Percentiles rank a stretch among this genome's conserved stretches.
phyloP scores from a whole-genome alignment of 2,329 filamentous ascomycete species.

The Furcasterigmium sp. region DNA sequence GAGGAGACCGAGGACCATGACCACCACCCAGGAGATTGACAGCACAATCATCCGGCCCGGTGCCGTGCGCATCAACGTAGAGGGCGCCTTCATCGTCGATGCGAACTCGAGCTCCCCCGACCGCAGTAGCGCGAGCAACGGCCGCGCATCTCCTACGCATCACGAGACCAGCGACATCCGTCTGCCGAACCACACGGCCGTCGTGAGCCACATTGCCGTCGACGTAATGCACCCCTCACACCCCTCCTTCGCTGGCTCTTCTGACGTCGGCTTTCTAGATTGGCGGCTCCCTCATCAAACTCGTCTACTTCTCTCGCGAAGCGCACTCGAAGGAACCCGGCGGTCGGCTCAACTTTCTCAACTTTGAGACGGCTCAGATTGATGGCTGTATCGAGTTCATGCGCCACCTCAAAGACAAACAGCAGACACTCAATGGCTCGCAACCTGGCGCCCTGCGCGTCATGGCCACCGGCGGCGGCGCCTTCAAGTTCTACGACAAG shows the following conservation, averaged over 20 bases:
- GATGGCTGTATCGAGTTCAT: conserved; percentile 93
- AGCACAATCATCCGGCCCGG: conserved; percentile 58
- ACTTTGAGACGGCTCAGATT: conserved; percentile 92
- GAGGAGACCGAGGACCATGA: conserved; percentile 32
- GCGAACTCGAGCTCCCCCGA: conserved; percentile 58
- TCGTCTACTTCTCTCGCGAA: conserved; percentile 95
- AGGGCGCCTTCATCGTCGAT: conserved; percentile 94
- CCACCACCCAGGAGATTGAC: conserved; percentile 52
- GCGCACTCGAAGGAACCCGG: conserved; percentile 73
- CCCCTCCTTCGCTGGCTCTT: conserved; percentile 15
- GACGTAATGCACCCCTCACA: conserved; percentile 58
- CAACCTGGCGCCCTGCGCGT: conserved; percentile 71
- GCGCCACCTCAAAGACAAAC: conserved; percentile 76
- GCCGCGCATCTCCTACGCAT: conserved; percentile 41
- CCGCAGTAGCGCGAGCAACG: conserved; percentile 29
- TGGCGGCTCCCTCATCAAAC: conserved; percentile 89
- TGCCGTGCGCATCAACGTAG: conserved; percentile 89
- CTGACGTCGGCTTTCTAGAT: conserved; percentile 52
- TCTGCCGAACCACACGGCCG: conserved; percentile 89
- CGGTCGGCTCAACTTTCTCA: conserved; percentile 89
- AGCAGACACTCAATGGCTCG: conserved; percentile 70
- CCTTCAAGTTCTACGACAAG: conserved; percentile 94
- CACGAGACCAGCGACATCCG: conserved; percentile 86
- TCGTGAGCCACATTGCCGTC: conserved; percentile 94
- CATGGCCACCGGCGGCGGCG: conserved; percentile 93